Conservation (phyloP, 768 basidiomycete species). For the Tephrocybe rancida region DNA sequence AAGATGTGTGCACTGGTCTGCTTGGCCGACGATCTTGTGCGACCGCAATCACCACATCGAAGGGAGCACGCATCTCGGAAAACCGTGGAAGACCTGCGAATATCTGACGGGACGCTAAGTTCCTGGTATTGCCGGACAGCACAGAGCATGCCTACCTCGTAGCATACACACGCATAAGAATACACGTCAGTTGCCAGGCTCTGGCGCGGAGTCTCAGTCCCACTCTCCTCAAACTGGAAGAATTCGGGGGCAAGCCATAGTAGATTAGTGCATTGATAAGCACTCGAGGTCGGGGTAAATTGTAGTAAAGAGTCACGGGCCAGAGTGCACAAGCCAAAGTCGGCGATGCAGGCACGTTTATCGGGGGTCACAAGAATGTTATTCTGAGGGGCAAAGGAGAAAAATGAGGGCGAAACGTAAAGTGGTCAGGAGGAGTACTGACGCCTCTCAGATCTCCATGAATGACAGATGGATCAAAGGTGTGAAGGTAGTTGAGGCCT, state of each 20-base stretch:
- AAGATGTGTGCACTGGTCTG: not conserved
- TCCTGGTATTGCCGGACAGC: not conserved
- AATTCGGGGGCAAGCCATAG: constrained; percentile 14
- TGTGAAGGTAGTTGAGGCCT: constrained; percentile 8
- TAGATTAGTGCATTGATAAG: constrained; percentile 1
- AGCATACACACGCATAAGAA: constrained; percentile 10
- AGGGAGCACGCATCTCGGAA: not conserved
- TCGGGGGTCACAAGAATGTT: constrained; percentile 15
- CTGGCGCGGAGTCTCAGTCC: constrained; percentile 3
- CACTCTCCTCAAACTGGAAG: constrained; percentile 4
- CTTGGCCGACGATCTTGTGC: not conserved
- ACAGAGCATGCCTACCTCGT: not conserved
- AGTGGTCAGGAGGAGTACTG: not conserved
- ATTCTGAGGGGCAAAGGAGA: not conserved
- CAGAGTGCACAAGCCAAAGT: constrained; percentile 12
- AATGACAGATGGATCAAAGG: constrained; percentile 12
- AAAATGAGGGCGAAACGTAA: not conserved
- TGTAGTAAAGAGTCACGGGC: constrained; percentile 6
- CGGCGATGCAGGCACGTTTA: constrained; percentile 13
- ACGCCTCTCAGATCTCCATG: constrained; percentile 12
- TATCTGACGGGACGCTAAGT: not conserved
- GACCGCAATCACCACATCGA: constrained; percentile 4
- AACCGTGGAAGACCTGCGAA: constrained; percentile 11
- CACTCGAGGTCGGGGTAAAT: constrained; percentile 8
- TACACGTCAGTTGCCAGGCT: constrained; percentile 12